These are phyloP conservation scores for Antitrichia curtipendula DNA, from an alignment of 225 moss, liverwort and hornwort genomes.

Conservation along the genomic window DNA sequence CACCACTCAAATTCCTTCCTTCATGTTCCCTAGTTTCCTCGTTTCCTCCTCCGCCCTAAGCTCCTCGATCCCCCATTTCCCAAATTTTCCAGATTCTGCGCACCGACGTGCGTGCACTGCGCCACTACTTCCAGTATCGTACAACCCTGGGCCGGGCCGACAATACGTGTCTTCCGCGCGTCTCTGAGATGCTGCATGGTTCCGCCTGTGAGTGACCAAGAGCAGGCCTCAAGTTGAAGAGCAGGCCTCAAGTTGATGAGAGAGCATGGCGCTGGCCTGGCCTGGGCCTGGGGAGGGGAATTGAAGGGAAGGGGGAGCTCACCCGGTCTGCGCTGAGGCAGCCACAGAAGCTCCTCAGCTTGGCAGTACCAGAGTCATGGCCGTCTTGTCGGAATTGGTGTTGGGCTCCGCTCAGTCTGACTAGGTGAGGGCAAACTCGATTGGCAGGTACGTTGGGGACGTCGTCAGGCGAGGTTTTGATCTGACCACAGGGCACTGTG, in stretches of 20 bases:
- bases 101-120: not conserved
- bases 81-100: not conserved
- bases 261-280: not conserved
- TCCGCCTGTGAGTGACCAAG: constrained; percentile 12
- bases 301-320: not conserved
- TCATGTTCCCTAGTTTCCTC: not conserved
- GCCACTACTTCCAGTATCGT: not conserved
- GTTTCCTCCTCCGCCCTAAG: not conserved
- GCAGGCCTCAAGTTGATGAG: not conserved
- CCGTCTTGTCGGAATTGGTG: constrained; percentile 19
- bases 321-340: not conserved
- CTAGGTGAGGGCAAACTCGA: not conserved
- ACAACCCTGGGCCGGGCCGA: not conserved
- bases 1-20: no score
- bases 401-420: not conserved
- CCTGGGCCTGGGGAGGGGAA: no score
- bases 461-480: not conserved
- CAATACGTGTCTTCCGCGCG: not conserved
- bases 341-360: not conserved
- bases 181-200: not conserved
- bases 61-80: not conserved
- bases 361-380: constrained; percentile 18
- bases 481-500: not conserved
- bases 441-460: not conserved
- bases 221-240: not conserved